These are phyloP conservation scores for Zopfia rhizophila DNA, from an alignment of 2,329 filamentous ascomycete species.

Conservation along the genomic window DNA sequence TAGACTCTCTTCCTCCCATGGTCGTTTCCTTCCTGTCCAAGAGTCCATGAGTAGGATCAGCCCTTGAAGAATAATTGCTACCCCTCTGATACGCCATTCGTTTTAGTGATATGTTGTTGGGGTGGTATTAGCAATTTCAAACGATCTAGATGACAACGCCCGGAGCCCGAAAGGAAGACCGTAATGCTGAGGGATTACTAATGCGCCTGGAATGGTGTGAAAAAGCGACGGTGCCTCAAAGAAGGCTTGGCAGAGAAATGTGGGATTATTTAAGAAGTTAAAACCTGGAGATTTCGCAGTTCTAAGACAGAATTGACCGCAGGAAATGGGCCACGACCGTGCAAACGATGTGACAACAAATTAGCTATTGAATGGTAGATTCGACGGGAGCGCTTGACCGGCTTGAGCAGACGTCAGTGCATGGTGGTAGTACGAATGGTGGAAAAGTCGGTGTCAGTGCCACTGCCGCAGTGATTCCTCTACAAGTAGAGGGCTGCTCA, in stretches of 20 bases:
- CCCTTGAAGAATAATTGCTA: conserved; percentile 26
- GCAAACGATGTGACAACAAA: conserved; percentile 5
- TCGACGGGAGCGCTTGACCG: conserved; percentile 1
- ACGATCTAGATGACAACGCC: conserved; percentile 17
- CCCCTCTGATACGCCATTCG: conserved; percentile 38
- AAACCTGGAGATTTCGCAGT: neutral
- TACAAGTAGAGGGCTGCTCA: too few species aligned
- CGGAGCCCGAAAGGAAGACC: conserved; percentile 15
- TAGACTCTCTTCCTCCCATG: conserved; percentile 40
- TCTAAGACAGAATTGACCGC: conserved; percentile 8
- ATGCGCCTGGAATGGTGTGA: conserved; percentile 21
- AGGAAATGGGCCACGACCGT: conserved; percentile 6
- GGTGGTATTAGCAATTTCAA: conserved; percentile 26
- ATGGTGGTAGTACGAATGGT: conserved; percentile 11
- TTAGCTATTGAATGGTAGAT: conserved; percentile 13
- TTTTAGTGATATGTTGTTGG: conserved; percentile 21
- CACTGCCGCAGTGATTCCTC: conserved; percentile 22
- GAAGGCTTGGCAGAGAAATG: conserved; percentile 24
- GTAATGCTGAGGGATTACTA: conserved; percentile 36
- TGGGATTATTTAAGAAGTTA: conserved; percentile 13
- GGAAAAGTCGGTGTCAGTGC: conserved; percentile 23
- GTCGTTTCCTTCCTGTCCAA: conserved; percentile 40
- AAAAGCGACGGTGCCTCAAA: conserved; percentile 17
- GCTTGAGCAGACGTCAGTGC: conserved; percentile 21
- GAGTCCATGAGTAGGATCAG: conserved; percentile 41